These are phyloP conservation scores for Candida labiduridarum DNA, from an alignment of 1,139 yeast genomes.

Conservation along the genomic window DNA sequence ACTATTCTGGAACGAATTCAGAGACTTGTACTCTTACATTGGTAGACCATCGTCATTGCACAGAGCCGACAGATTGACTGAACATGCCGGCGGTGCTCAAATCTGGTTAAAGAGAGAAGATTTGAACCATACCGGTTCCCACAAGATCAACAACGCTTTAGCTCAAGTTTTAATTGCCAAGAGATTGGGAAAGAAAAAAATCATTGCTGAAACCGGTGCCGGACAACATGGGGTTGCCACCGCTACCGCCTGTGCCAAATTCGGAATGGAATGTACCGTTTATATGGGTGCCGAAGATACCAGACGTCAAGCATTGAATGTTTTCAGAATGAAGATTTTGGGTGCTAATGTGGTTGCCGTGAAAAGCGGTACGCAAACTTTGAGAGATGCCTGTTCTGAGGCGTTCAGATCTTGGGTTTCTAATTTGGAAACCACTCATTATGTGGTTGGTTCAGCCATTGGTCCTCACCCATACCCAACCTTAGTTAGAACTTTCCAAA, in stretches of 20 bases:
- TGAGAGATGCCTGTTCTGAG: constrained; percentile 97
- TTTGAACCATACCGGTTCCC: constrained; percentile 96
- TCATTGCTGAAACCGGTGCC: constrained; percentile 99
- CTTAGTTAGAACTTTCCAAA: constrained; percentile 96
- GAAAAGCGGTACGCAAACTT: constrained; percentile 90
- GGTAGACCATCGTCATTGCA: constrained; percentile 96
- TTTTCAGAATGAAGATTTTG: constrained; percentile 92
- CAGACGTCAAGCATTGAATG: constrained; percentile 96
- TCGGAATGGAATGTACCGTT: constrained; percentile 93
- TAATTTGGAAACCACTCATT: constrained; percentile 81
- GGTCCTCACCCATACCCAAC: constrained; percentile 99
- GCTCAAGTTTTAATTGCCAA: constrained; percentile 93
- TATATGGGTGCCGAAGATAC: constrained; percentile 99
- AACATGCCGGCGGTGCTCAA: constrained; percentile 93
- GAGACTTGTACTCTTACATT: constrained; percentile 76
- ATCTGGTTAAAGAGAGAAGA: constrained; percentile 99
- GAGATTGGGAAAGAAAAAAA: constrained; percentile 85
- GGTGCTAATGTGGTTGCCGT: constrained; percentile 97
- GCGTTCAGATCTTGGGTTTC: constrained; percentile 97
- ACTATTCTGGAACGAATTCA: constrained; percentile 89
- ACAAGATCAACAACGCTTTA: constrained; percentile 93
- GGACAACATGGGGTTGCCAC: constrained; percentile 99
- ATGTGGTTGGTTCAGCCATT: constrained; percentile 96
- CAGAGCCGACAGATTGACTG: constrained; percentile 85
- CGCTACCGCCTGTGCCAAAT: constrained; percentile 98